phyloP scores from a whole-genome alignment of 805 yeast species.

The Barnettozyma populi region DNA sequence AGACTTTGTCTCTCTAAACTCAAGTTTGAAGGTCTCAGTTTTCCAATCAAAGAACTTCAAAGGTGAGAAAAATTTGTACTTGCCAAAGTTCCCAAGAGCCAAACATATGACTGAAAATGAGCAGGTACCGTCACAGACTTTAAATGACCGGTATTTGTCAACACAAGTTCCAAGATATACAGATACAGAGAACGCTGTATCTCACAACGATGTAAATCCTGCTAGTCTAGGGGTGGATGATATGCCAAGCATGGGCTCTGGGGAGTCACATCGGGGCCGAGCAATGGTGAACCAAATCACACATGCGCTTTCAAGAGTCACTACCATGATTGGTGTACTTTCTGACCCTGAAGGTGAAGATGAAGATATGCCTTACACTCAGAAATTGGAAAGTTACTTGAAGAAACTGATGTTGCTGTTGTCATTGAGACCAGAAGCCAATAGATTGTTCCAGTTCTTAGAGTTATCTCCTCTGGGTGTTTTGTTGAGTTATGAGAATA shows the following conservation, averaged over 20 bases:
- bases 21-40: constrained; percentile 51
- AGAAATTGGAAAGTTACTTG: constrained; percentile 58
- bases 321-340: constrained; percentile 4
- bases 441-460: constrained; percentile 76
- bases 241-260: neutral
- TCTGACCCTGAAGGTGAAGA: neutral
- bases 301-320: constrained; percentile 15
- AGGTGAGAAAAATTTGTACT: constrained; percentile 24
- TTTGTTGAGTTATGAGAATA: constrained; percentile 73
- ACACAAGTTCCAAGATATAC: constrained; percentile 1
- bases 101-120: constrained; percentile 5
- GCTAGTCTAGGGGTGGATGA: neutral
- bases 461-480: constrained; percentile 89
- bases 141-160: constrained; percentile 23
- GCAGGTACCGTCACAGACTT: constrained; percentile 9
- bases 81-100: constrained; percentile 35
- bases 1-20: constrained; percentile 69
- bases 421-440: constrained; percentile 74
- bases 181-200: neutral
- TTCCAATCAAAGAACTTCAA: constrained; percentile 31
- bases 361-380: constrained; percentile 25
- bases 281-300: constrained; percentile 15
- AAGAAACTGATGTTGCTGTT: constrained; percentile 52
- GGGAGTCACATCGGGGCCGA: constrained; percentile 1
- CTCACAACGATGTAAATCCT: neutral